phyloP scores from a whole-genome alignment of 2,329 filamentous ascomycete genomes.

The Botrytis fragariae region DNA sequence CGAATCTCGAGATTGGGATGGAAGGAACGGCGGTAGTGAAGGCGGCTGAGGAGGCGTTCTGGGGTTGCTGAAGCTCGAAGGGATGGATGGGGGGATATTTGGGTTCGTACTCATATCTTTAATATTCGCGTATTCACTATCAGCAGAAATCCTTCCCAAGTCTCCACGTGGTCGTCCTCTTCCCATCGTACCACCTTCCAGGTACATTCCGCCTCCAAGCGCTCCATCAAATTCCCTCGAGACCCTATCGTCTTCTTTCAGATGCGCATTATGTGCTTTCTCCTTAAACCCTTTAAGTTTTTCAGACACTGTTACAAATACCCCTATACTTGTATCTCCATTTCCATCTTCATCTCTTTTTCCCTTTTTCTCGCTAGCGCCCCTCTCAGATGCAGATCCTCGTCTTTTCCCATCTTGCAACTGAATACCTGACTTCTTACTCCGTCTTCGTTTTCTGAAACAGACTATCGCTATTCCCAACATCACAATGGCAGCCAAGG shows the following conservation, averaged over 20 bases:
- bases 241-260: not conserved
- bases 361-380: not conserved
- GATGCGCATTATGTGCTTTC: not conserved
- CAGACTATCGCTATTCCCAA: not conserved
- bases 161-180: not conserved
- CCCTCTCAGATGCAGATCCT: not conserved
- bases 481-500: not conserved
- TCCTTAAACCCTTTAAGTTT: not conserved
- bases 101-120: not conserved
- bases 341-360: not conserved
- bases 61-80: not conserved
- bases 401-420: not conserved
- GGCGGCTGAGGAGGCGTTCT: not conserved
- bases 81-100: too few relatives aligned
- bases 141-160: too few relatives aligned
- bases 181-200: not conserved
- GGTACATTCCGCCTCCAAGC: conserved; percentile 1
- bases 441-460: not conserved
- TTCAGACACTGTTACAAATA: not conserved
- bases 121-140: not conserved
- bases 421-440: not conserved
- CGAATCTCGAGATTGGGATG: not conserved
- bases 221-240: conserved; percentile 5
- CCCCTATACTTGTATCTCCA: not conserved
- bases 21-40: not conserved